Percentiles rank a stretch among this genome's conserved stretches.
Conservation (phyloP, 83 land plant species). For the Thuja plicata region DNA sequence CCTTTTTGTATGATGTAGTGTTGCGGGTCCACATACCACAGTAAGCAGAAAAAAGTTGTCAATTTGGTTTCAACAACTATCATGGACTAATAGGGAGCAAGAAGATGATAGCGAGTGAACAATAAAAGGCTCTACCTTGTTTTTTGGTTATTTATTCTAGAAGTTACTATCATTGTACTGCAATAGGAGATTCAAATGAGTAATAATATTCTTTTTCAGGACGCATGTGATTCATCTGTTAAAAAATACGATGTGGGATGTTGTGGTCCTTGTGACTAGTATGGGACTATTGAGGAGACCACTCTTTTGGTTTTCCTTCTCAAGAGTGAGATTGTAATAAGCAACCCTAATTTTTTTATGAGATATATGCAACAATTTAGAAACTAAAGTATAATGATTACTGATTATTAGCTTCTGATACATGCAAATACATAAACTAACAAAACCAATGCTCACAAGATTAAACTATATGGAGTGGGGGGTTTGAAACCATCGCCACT, state of each 20-base stretch:
- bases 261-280: constrained; percentile 97
- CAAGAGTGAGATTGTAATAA: too few species aligned
- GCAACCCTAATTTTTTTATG: too few species aligned
- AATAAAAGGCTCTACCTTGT: not conserved
- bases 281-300: constrained; percentile 74
- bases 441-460: too few species aligned
- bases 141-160: constrained; percentile 8
- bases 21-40: constrained; percentile 84
- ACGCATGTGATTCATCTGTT: constrained; percentile 73
- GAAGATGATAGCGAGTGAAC: too few species aligned
- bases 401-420: too few species aligned
- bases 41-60: constrained; percentile 83
- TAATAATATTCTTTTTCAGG: constrained; percentile 43
- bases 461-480: too few species aligned
- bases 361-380: too few species aligned
- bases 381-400: too few species aligned
- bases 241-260: constrained; percentile 99
- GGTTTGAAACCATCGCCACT: too few species aligned
- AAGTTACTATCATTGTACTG: not conserved
- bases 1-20: constrained; percentile 42
- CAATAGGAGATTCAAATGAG: not conserved
- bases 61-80: constrained; percentile 93
- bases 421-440: too few species aligned
- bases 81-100: constrained; percentile 92
- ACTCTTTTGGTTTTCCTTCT: not conserved